A percentile compares a stretch with the other conserved stretches of the same genome.
phyloP scores from a whole-genome alignment of 164 flowering plant genomes.

The Echeveria elegans region DNA sequence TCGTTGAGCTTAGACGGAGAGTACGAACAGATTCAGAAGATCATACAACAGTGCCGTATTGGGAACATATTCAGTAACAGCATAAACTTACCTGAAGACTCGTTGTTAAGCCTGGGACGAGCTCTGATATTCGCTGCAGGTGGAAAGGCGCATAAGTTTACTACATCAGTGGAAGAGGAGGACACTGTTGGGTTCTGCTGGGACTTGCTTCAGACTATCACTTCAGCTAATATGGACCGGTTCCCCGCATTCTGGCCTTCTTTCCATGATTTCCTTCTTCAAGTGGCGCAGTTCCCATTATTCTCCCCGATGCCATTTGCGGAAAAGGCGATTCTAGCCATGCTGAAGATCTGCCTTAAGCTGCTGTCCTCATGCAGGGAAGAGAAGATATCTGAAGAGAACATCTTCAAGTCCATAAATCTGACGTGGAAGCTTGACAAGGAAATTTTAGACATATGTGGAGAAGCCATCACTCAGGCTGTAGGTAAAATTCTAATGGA shows the following conservation, averaged over 20 bases:
- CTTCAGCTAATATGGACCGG: conserved; percentile 41
- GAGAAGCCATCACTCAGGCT: conserved; percentile 38
- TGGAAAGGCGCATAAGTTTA: conserved; percentile 88
- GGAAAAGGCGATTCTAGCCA: conserved; percentile 54
- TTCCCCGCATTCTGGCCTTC: conserved; percentile 60
- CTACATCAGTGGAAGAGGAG: conserved; percentile 82
- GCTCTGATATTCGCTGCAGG: conserved; percentile 79
- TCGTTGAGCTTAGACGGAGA: conserved; percentile 44
- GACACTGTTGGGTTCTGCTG: conserved; percentile 81
- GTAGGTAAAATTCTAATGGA: conserved; percentile 48
- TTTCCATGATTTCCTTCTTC: conserved; percentile 55
- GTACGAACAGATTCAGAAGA: conserved; percentile 65
- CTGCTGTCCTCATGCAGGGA: conserved; percentile 30
- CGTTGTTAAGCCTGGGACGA: conserved; percentile 64
- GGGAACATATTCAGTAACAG: conserved; percentile 59
- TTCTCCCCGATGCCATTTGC: conserved; percentile 83
- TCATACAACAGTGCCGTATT: conserved; percentile 72
- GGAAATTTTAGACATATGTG: conserved; percentile 63
- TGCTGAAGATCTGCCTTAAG: conserved; percentile 47
- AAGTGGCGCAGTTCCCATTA: conserved; percentile 62
- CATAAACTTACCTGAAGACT: conserved; percentile 39
- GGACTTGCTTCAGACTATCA: conserved; percentile 49
- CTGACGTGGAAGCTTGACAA: conserved; percentile 80
- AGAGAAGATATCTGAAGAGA: conserved; percentile 21
- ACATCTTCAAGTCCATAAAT: conserved; percentile 66